A percentile compares a stretch with the other conserved stretches of the same genome.
phyloP scores from a whole-genome alignment of 306 rosid genomes.

The Malus fusca region DNA sequence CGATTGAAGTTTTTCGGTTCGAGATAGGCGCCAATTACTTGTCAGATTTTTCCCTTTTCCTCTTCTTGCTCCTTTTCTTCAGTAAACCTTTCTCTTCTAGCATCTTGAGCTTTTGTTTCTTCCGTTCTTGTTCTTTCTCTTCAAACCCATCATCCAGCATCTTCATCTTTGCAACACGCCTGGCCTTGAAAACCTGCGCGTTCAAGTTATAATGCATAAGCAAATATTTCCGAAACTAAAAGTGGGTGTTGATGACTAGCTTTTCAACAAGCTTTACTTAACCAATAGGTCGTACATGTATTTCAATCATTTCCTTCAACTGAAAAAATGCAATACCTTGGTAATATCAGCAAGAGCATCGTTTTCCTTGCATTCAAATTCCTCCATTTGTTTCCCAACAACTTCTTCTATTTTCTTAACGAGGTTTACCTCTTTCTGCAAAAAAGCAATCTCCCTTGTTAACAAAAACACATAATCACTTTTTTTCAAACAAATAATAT shows the following conservation, averaged over 20 bases:
- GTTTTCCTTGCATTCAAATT: constrained; percentile 60
- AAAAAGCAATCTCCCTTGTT: constrained; percentile 4
- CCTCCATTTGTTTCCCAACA: constrained; percentile 54
- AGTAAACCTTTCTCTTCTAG: constrained; percentile 62
- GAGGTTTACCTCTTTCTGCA: constrained; percentile 71
- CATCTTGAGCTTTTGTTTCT: constrained; percentile 54
- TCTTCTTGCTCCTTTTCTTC: constrained; percentile 43
- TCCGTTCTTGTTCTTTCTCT: constrained; percentile 63
- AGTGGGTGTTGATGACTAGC: not conserved
- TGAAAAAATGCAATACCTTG: constrained; percentile 29
- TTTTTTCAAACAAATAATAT: not conserved
- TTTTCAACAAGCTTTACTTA: not conserved
- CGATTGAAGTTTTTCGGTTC: not conserved
- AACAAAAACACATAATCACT: not conserved
- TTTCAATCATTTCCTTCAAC: not conserved
- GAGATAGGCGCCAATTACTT: not conserved
- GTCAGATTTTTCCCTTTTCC: constrained; percentile 31
- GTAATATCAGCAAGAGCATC: constrained; percentile 57
- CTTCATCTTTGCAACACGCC: constrained; percentile 64
- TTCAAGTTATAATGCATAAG: not conserved
- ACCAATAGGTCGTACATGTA: not conserved
- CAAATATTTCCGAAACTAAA: not conserved
- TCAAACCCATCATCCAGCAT: constrained; percentile 82
- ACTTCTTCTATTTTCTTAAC: constrained; percentile 59
- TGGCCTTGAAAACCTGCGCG: constrained; percentile 67